Conservation (phyloP, 257 asterid species). For the Solanum sitiens region DNA sequence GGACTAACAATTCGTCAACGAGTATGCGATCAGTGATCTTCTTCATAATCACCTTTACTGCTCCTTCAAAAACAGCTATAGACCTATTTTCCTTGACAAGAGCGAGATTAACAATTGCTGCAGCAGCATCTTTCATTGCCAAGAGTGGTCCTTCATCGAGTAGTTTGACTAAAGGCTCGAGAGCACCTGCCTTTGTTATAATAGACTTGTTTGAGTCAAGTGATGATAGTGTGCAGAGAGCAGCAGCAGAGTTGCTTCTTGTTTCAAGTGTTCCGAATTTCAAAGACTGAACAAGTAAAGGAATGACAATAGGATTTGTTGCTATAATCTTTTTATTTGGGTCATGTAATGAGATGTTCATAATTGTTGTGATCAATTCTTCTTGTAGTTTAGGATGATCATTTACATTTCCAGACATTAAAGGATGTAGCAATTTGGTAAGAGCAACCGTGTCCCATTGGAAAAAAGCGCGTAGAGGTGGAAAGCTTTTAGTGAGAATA, state of each 20-base stretch:
- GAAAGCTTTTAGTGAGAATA: constrained; percentile 14
- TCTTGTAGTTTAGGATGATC: constrained; percentile 20
- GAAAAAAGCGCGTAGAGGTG: constrained; percentile 24
- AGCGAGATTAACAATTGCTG: constrained; percentile 25
- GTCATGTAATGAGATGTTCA: constrained; percentile 31
- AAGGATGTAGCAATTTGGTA: constrained; percentile 19
- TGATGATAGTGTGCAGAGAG: constrained; percentile 22
- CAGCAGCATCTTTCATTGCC: constrained; percentile 30
- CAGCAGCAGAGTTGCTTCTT: constrained; percentile 35
- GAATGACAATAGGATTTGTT: constrained; percentile 14
- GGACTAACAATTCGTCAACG: constrained; percentile 25
- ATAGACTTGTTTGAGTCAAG: constrained; percentile 25
- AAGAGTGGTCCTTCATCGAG: constrained; percentile 23
- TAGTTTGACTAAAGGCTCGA: constrained; percentile 30
- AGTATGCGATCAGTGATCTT: constrained; percentile 17
- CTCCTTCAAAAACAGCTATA: constrained; percentile 34
- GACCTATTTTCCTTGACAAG: constrained; percentile 23
- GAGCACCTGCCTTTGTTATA: constrained; percentile 25
- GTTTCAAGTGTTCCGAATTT: constrained; percentile 10
- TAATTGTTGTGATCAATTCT: constrained; percentile 18
- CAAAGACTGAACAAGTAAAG: constrained; percentile 21
- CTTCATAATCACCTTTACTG: constrained; percentile 19
- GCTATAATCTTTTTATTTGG: constrained; percentile 13
- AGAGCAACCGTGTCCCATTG: constrained; percentile 17
- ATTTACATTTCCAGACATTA: constrained; percentile 2